Evolutionary conservation across 768 basidiomycete species (phyloP), one percentile per base, ranked within the genome.

Genomic region (Boletus rubropictus): DNA sequence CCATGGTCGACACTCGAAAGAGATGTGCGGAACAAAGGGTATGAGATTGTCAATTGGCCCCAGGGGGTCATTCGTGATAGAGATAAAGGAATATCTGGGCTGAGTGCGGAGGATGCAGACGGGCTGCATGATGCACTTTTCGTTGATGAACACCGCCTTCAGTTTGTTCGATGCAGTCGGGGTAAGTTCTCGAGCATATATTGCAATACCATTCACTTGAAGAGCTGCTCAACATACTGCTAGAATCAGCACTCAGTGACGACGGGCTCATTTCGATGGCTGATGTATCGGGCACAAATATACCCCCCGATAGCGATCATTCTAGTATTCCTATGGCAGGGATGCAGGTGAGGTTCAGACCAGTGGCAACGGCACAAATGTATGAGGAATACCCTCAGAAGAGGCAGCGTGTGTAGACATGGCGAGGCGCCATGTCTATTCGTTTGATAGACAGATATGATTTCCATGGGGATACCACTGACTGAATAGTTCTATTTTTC

Each of bases 1-100:
- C 55, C 47, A 0, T 52, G 54, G 55, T 49, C 46, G 3, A 57
- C 50, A 3, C 50, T 57, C 17, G 42, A 52, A 18, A n/a, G 7
- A 4, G 41, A 55, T 6, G 8, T 51, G 1, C 5, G 5, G 12
- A 52, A 35, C 29, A 35, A 36, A 2, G 50, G 53, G 5, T 56
- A 50, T n/a, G 25, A 0, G 21, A 44, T 56, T 6, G 0, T 45
- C 15, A 42, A 54, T 14, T 56, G 49, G 55, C 55, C 55, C 1
- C 11, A 39, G 43, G 35, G 0, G 44, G 51, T 3, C 18, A 21
- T 12, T 43, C n/a, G 46, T 2, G 49, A 54, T 1, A 33, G 7
- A 14, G 49, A 39, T 9, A 52, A 52, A 29, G 50, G 45, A 1
- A 22, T 52, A 12, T 39, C 24, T 9, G 34, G 50, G 2, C 12